These are phyloP conservation scores for Capsicum pubescens DNA, from an alignment of 257 asterid genomes.

Conservation along the genomic window DNA sequence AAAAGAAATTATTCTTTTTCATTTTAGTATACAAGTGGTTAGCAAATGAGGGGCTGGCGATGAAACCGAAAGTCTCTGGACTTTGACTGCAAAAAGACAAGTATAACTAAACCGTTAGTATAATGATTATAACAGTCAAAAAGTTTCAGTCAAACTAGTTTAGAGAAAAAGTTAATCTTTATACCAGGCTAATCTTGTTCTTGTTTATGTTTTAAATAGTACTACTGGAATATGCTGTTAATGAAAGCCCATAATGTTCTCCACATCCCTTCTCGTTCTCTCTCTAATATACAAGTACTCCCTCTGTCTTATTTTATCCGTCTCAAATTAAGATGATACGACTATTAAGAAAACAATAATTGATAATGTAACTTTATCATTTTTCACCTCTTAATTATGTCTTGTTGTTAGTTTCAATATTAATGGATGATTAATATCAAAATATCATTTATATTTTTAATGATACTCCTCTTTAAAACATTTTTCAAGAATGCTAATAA, in stretches of 20 bases:
- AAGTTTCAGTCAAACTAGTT: slow-evolving; percentile 38
- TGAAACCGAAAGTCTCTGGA: slow-evolving; percentile 18
- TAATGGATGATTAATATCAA: too few species aligned
- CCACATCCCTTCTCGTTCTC: slow-evolving; percentile 30
- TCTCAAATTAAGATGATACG: too few species aligned
- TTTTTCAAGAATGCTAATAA: too few species aligned
- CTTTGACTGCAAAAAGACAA: slow-evolving; percentile 18
- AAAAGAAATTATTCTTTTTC: slow-evolving; percentile 25
- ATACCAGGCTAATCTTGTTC: slow-evolving; percentile 28
- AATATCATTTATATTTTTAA: too few species aligned
- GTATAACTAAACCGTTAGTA: slow-evolving; percentile 17
- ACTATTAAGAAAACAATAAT: too few species aligned
- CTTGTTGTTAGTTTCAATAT: too few species aligned
- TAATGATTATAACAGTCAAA: slow-evolving; percentile 24
- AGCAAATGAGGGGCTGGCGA: slow-evolving; percentile 36
- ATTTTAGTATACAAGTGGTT: background rate
- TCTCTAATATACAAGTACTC: background rate
- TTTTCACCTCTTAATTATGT: too few species aligned
- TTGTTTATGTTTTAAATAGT: background rate
- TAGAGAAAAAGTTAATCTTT: background rate
- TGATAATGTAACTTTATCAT: too few species aligned
- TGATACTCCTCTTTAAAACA: too few species aligned
- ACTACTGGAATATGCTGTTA: background rate
- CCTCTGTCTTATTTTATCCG: too few species aligned
- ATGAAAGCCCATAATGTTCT: slow-evolving; percentile 38